These are phyloP conservation scores for Monosporozyma servazzii DNA, from an alignment of 805 yeast genomes.

Conservation along the genomic window DNA sequence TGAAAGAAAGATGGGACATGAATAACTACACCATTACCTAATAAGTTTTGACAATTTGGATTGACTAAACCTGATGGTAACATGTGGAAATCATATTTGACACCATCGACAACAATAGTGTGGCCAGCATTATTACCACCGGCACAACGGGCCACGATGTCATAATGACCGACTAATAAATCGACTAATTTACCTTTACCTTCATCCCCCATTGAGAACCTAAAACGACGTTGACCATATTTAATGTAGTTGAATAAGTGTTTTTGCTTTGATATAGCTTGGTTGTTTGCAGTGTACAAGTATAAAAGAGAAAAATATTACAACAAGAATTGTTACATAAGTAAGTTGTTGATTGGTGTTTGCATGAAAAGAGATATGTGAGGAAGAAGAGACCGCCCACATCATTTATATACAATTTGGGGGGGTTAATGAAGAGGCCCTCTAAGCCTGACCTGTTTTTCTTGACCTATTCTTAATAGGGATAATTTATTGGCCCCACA, in stretches of 20 bases:
- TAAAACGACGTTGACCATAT: slow-evolving; percentile 63
- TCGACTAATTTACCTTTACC: slow-evolving; percentile 98
- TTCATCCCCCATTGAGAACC: slow-evolving; percentile 99
- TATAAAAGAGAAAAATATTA: neutral
- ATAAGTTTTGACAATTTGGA: slow-evolving; percentile 77
- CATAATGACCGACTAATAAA: slow-evolving; percentile 86
- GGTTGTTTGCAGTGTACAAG: too few relatives aligned
- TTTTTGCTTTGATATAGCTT: neutral
- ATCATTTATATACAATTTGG: neutral
- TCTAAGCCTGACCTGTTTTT: too few relatives aligned
- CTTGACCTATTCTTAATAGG: too few relatives aligned
- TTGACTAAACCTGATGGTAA: slow-evolving; percentile 96
- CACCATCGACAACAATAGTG: slow-evolving; percentile 84
- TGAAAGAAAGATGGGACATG: slow-evolving; percentile 88
- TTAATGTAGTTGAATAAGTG: neutral
- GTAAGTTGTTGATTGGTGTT: neutral
- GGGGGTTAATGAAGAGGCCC: neutral
- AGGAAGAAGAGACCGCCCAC: neutral
- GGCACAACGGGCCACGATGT: slow-evolving; percentile 94
- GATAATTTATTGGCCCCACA: neutral
- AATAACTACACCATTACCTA: slow-evolving; percentile 94
- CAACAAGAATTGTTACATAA: neutral
- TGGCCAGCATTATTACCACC: slow-evolving; percentile 99
- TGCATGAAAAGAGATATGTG: neutral
- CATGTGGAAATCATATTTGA: slow-evolving; percentile 97